Base-by-base conservation (phyloP, 345 rosid species). In the Iberis pinnata region DNA sequence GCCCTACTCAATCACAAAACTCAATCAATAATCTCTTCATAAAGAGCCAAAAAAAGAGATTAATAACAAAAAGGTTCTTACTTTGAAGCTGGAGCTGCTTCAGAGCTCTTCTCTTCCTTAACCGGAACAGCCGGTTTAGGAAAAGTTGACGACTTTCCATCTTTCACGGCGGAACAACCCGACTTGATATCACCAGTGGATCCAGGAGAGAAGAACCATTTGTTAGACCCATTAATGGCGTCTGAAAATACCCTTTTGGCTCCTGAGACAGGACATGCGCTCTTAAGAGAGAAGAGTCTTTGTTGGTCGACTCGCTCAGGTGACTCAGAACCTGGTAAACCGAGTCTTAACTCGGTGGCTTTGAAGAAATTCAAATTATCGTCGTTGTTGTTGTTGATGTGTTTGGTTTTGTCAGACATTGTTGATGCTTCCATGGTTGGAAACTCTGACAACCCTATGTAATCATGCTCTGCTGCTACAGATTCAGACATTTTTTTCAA, bases 341-440 rank as follows among this genome's bases (percentile, higher is more conserved):
- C 93, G 52, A 84, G 88, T 56, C 88, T 75, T 59, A 84, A 63
- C 79, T 84, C 85, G n/a, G 92, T 84, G 6, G 87, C 92, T 63
- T 74, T 78, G 43, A 77, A 58, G 42, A 77, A 62, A 65, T 75
- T 74, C 5, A 81, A 56, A 67, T 73, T 70, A 26, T 39, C 45
- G 4, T 53, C 39, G 14, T 26, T 27, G 31, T 40, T 45, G 19
- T 29, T 46, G 36, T 29, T 37, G 47, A 49, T 64, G 58, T 38
- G 39, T 53, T 27, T 60, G 40, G 46, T 51, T 39, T 38, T 54
- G 43, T 42, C 78, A 63, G 76, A 68, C 55, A 59, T 45, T 65
- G 38, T 33, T 47, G 50, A 27, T 63, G 43, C 35, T 49, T 72
- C 82, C 86, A 69, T 80, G 63, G 77, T 65, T 65, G 73, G 41